Base-by-base conservation (phyloP, 177 flowering plant genomes). In the Vitis hybrid region DNA sequence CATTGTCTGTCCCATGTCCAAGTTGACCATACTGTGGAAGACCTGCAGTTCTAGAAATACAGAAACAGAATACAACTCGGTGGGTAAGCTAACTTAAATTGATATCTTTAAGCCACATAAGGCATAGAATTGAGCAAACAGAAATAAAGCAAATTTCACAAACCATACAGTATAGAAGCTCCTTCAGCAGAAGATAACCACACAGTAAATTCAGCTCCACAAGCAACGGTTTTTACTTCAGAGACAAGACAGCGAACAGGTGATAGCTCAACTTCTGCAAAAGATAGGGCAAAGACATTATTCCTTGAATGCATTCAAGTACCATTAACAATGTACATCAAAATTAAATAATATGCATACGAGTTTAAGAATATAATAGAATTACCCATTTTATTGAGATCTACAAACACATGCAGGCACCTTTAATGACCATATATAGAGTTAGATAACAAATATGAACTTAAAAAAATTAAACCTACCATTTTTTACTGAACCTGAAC, bases 11-110 rank as follows among this genome's bases (percentile, higher is more conserved):
- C 68, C 98, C 98, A 87, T 96, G 99, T 19, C 99, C 99, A 80
- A 96, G 95, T 71, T 96, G 99, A 67, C 99, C 99, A 84, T 86
- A 93, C 68, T 92, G 97, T 56, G 99, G 99, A 78, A 89, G 92
- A 72, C 99, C 99, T 60, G 98, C 98, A 80, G 97, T 90, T 65
- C 99, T 96, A 71, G 13, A 80, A 74, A 82, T 61, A 77, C 80
- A 58, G 34, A 74, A 73, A 73, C 18, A 66, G 56, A 34, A 14
- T 49, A 71, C 67, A 74, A 54, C 70, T 76, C 76, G 72, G 71
- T 2, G 64, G 71, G 22, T 16, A 49, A n/a, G 22, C 60, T 9
- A 2, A 59, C 10, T 45, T 51, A 49, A 15, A 50, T 51, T 2
- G 3, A 29, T 45, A 69, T 3, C 51, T n/a, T 0, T 55, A 63